Percentiles rank a stretch among this genome's conserved stretches.
Evolutionary conservation across 2,329 filamentous ascomycete species (phyloP).

Genomic region (Davidsoniella neocaledoniae): DNA sequence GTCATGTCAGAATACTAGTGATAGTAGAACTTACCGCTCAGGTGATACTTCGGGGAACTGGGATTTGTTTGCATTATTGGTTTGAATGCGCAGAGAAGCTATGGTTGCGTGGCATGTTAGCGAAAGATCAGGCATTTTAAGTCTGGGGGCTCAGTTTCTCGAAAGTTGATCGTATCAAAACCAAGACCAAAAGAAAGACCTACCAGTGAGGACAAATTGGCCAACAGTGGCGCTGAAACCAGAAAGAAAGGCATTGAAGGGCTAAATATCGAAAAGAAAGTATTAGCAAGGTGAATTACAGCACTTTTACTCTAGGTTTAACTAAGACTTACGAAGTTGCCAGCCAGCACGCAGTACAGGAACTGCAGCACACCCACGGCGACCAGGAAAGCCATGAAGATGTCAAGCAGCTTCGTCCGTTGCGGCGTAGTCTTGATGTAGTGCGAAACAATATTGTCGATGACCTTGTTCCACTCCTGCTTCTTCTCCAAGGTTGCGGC

Average conservation of each 20-base stretch:
- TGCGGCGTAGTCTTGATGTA: constrained; percentile 73
- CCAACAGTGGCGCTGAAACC: constrained; percentile 91
- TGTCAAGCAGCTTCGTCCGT: constrained; percentile 80
- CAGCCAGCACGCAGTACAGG: constrained; percentile 74
- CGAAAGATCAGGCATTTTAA: neutral
- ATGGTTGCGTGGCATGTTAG: constrained; percentile 3
- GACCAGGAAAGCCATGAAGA: constrained; percentile 77
- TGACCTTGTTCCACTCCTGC: constrained; percentile 39
- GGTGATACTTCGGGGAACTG: constrained; percentile 64
- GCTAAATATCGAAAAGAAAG: constrained; percentile 33
- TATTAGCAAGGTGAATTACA: neutral
- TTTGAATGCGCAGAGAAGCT: constrained; percentile 78
- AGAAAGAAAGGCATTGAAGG: constrained; percentile 95
- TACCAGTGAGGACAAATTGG: constrained; percentile 90
- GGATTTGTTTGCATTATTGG: constrained; percentile 61
- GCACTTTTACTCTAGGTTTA: neutral
- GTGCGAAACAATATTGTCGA: constrained; percentile 54
- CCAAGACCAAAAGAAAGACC: constrained; percentile 14
- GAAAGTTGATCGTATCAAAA: neutral
- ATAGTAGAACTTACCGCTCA: constrained; percentile 44
- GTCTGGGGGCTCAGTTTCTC: neutral
- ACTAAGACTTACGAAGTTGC: constrained; percentile 69
- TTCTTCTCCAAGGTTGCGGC: constrained; percentile 15
- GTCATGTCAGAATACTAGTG: neutral
- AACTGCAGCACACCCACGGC: constrained; percentile 83